Percentiles rank a stretch among this genome's conserved stretches.
These are phyloP conservation scores for Epichloe elymi DNA, from an alignment of 2,329 filamentous ascomycete genomes.

Conservation along the genomic window DNA sequence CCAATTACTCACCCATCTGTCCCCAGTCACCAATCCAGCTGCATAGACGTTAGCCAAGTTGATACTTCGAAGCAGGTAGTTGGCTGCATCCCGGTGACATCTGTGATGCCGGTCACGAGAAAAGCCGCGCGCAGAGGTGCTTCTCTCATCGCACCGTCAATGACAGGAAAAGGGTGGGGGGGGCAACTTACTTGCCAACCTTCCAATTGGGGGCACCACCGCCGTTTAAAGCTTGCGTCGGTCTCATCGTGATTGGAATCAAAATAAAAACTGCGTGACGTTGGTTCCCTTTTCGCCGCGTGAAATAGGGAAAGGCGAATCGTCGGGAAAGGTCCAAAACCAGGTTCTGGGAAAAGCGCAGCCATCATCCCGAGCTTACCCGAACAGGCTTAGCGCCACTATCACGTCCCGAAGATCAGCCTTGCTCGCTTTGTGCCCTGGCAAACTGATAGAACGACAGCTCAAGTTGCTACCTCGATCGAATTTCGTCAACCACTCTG, in stretches of 20 bases:
- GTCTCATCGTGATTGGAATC: constrained; percentile 25
- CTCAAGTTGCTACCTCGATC: background rate
- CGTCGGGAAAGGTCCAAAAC: constrained; percentile 10
- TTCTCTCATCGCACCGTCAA: background rate
- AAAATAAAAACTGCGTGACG: constrained; percentile 11
- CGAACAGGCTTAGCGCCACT: constrained; percentile 18
- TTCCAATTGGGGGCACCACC: constrained; percentile 21
- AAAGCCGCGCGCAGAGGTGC: constrained; percentile 18
- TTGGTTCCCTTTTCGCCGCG: constrained; percentile 13
- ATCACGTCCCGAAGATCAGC: constrained; percentile 12
- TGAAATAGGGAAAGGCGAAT: constrained; percentile 1
- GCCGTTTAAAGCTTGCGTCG: constrained; percentile 24
- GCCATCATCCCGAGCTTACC: constrained; percentile 21
- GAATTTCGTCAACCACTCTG: background rate
- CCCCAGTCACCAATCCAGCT: constrained; percentile 70
- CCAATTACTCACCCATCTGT: constrained; percentile 49
- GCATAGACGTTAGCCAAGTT: constrained; percentile 14
- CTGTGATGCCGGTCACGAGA: constrained; percentile 7
- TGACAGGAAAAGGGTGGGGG: no score
- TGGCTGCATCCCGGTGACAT: background rate
- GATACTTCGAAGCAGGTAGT: no score
- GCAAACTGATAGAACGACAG: background rate
- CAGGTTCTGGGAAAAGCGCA: constrained; percentile 12
- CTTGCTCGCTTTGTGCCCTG: background rate
- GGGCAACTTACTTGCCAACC: constrained; percentile 21